These are phyloP conservation scores for Talaromyces funiculosus DNA, from an alignment of 2,329 filamentous ascomycete species.

Conservation along the genomic window DNA sequence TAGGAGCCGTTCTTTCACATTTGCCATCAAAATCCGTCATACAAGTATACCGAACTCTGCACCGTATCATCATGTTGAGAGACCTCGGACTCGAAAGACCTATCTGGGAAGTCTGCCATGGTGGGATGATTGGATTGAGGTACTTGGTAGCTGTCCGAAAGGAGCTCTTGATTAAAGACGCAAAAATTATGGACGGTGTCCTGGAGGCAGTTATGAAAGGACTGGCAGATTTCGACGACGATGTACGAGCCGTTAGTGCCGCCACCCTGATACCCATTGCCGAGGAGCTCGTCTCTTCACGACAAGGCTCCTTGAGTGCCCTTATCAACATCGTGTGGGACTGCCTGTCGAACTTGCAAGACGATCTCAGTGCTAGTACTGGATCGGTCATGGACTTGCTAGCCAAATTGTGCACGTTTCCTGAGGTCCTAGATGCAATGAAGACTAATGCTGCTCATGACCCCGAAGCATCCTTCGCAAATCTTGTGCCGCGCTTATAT, in stretches of 20 bases:
- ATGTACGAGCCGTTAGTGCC: slow-evolving; percentile 93
- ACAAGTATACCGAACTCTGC: slow-evolving; percentile 75
- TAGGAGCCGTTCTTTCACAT: slow-evolving; percentile 83
- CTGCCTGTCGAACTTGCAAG: slow-evolving; percentile 90
- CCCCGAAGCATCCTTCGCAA: slow-evolving; percentile 81
- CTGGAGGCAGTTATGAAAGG: slow-evolving; percentile 92
- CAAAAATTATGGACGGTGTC: slow-evolving; percentile 84
- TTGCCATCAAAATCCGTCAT: slow-evolving; percentile 74
- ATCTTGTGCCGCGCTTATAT: slow-evolving; percentile 87
- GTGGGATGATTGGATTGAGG: slow-evolving; percentile 92
- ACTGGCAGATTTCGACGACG: slow-evolving; percentile 82
- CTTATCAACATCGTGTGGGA: slow-evolving; percentile 97
- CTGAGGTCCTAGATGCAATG: slow-evolving; percentile 89
- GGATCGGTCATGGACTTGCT: slow-evolving; percentile 98
- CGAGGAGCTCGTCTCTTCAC: slow-evolving; percentile 84
- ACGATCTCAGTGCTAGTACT: slow-evolving; percentile 94
- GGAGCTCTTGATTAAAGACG: slow-evolving; percentile 78
- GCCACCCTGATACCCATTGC: slow-evolving; percentile 97
- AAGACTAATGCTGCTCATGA: slow-evolving; percentile 79
- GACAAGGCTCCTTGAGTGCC: slow-evolving; percentile 68
- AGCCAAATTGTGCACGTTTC: slow-evolving; percentile 91
- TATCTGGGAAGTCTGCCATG: slow-evolving; percentile 92
- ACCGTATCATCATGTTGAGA: slow-evolving; percentile 86
- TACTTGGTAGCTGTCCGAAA: slow-evolving; percentile 95
- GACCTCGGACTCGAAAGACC: slow-evolving; percentile 68